Evolutionary conservation across 1,139 yeast genomes (phyloP), one percentile per base, ranked within the genome.

Genomic region (Tardiomyces blankii): DNA sequence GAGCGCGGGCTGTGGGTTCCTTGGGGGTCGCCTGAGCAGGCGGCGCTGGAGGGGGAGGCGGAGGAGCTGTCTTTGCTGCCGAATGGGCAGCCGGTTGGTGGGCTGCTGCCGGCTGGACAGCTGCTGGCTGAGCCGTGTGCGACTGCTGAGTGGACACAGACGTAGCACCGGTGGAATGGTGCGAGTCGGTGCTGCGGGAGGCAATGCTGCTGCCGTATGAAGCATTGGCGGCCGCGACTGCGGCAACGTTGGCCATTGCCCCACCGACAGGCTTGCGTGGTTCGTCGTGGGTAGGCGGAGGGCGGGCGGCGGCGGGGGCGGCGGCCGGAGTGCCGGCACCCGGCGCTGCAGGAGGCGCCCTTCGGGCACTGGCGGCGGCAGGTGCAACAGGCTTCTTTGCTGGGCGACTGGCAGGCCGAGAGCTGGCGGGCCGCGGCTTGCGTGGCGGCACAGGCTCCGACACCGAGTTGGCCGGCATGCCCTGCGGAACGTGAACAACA

Each of bases 1-100:
- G 77, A 0, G 95, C 98, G 57, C 79, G 81, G 63, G 73, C 93
- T 2, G 85, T 80, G 27, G 96, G 96, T 59, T 70, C 76, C 47
- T 79, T 72, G 1, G 95, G 88, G 44, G 73, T 68, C 5, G 70
- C 68, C 0, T 78, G 72, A 0, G 81, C 74, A 9, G 84, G 76
- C 1, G 84, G 79, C 1, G 93, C 82, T 4, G 94, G 88, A 2
- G 43, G 57, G 41, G 48, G 54, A 47, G 44, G 56, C 46, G 43
- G 51, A 40, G 30, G 54, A 46, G 40, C 46, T 38, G 52, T 40
- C 27, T 43, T 39, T 38, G 42, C 13, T 39, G 39, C 39, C 32
- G 44, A 14, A 48, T 38, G 48, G 39, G 40, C 35, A 16, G 48
- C 47, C 18, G 5, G 16, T 21, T 21, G 25, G 25, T 21, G 4